Percentiles rank a stretch among this genome's conserved stretches.
Evolutionary conservation across 495 filamentous ascomycete genomes (phyloP).

Genomic region (Podospora anserina): DNA sequence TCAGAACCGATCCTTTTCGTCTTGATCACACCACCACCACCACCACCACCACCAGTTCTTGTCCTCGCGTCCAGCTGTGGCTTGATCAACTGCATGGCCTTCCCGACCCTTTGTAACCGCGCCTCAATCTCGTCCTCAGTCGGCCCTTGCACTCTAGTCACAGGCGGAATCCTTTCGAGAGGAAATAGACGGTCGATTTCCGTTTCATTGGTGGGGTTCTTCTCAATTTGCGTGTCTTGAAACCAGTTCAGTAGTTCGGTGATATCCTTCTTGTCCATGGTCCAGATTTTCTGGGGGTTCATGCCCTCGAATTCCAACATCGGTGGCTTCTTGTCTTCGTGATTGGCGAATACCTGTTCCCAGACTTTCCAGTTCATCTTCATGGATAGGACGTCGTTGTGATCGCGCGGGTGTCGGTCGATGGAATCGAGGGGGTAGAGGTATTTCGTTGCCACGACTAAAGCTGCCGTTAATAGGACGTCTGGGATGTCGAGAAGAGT

Average conservation of each 20-base stretch:
- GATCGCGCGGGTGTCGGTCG: conserved; percentile 52
- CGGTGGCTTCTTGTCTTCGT: conserved; percentile 21
- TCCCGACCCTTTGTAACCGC: conserved; percentile 23
- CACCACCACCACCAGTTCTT: not conserved
- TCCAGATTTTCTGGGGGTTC: conserved; percentile 64
- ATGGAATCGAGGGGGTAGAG: conserved; percentile 70
- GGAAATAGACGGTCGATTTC: conserved; percentile 50
- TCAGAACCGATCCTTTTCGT: conserved; percentile 23
- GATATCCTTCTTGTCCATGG: conserved; percentile 64
- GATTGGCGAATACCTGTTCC: conserved; percentile 51
- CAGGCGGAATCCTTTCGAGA: conserved; percentile 22
- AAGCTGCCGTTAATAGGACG: conserved; percentile 61
- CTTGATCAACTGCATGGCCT: conserved; percentile 18
- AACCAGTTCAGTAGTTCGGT: conserved; percentile 90
- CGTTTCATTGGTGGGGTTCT: conserved; percentile 40
- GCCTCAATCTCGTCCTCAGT: conserved; percentile 31
- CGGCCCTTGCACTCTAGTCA: conserved; percentile 27
- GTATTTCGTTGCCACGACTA: conserved; percentile 78
- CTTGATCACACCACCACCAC: not conserved
- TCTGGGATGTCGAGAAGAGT: conserved; percentile 61
- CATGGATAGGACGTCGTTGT: conserved; percentile 58
- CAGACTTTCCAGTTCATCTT: conserved; percentile 71
- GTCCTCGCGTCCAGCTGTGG: conserved; percentile 7
- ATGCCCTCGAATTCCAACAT: conserved; percentile 41
- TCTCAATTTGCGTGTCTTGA: conserved; percentile 65